phyloP scores from a whole-genome alignment of 768 basidiomycete species.

The Leccinum variicolor region DNA sequence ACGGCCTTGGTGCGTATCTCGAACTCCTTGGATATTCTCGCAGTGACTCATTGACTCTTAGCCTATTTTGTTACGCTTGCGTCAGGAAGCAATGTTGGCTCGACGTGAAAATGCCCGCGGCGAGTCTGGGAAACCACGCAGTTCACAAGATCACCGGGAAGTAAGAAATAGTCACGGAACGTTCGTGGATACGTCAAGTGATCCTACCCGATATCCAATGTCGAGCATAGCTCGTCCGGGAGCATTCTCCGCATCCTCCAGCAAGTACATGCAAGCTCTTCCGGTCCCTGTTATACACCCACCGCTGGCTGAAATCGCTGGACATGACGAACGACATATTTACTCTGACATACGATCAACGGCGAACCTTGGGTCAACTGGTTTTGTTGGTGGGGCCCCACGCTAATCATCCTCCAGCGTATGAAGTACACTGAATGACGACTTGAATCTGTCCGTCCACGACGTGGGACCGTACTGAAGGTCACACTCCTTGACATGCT shows the following conservation, averaged over 20 bases:
- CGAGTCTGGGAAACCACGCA: slow-evolving; percentile 3
- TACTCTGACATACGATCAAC: slow-evolving; percentile 34
- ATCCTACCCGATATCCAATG: not conserved
- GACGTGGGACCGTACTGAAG: slow-evolving; percentile 24
- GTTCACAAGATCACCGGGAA: slow-evolving; percentile 25
- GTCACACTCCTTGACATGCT: not conserved
- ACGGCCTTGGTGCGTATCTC: slow-evolving; percentile 38
- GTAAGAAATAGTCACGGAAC: slow-evolving; percentile 35
- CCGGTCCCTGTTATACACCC: not conserved
- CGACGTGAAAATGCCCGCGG: slow-evolving; percentile 15
- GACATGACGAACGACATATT: slow-evolving; percentile 7
- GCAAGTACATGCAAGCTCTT: not conserved
- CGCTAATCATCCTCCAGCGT: not conserved
- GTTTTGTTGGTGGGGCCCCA: not conserved
- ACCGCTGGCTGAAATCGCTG: not conserved
- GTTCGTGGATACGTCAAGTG: slow-evolving; percentile 16
- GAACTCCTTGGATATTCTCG: not conserved
- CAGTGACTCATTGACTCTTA: slow-evolving; percentile 14
- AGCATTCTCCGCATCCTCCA: not conserved
- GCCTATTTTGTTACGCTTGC: slow-evolving; percentile 46
- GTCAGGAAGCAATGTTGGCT: slow-evolving; percentile 40
- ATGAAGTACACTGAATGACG: slow-evolving; percentile 32
- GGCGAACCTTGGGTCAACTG: not conserved
- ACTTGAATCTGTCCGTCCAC: slow-evolving; percentile 29
- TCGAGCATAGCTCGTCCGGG: not conserved